Evolutionary conservation across 75 land plant species (phyloP), one percentile per base, ranked within the genome.

Genomic region (Chamaecyparis obtusa): DNA sequence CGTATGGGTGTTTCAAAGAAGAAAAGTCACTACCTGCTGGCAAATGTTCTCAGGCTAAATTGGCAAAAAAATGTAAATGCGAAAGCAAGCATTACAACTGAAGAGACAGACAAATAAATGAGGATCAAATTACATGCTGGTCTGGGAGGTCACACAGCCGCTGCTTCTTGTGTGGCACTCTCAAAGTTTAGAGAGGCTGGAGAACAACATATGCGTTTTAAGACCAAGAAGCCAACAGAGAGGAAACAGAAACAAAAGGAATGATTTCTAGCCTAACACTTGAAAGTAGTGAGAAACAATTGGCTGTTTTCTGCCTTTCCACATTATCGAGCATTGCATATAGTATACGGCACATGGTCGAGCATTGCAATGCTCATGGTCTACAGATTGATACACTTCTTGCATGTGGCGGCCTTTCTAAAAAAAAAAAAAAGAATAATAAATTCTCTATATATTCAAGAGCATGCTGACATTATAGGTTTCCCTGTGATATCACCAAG

Each of bases 341-440:
- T 91, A 98, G 99, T 27, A 97, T 98, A 57, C 94, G 96, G 39
- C 99, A 97, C 46, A 92, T 96, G 82, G 94, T 97, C 82, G 99
- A 97, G 87, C 99, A 97, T 49, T 96, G 95, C 90, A 96, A 96
- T 91, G 87, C 94, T 90, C 93, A 97, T 92, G 99, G 99, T n/a
- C 93, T 95, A 85, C 92, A 95, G 90, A n/a, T n/a, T n/a, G n/a
- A n/a, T n/a, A n/a, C n/a, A n/a, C n/a, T n/a, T n/a, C n/a, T n/a
- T n/a, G n/a, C n/a, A n/a, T n/a, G n/a, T n/a, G n/a, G n/a, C n/a
- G n/a, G n/a, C n/a, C n/a, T n/a, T n/a, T n/a, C n/a, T n/a, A n/a
- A n/a, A n/a, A n/a, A n/a, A n/a, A n/a, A n/a, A n/a, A n/a, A n/a
- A n/a, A n/a, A n/a, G n/a, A n/a, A n/a, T n/a, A n/a, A n/a, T n/a